Base-by-base conservation (phyloP, 2,329 filamentous ascomycete species). In the Coccinonectria pachysandricola region DNA sequence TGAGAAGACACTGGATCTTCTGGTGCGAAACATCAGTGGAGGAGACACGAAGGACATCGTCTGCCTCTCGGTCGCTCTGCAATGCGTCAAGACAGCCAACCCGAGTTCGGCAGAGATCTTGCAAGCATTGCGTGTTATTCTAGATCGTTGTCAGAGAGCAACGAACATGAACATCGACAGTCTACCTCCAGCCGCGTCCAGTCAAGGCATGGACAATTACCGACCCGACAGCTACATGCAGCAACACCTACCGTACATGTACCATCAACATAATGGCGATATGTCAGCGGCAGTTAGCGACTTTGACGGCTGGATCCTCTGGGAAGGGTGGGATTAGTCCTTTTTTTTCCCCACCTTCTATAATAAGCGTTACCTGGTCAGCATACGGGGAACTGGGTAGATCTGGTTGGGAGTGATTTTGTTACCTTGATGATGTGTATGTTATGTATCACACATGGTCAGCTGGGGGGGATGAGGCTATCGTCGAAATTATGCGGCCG, bases 31-130 rank as follows among this genome's bases (percentile, higher is more conserved):
- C 31, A 61, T 68, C 21, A 61, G 59, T 21, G 60, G 60, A n/a
- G 59, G 59, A 19, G 65, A 69, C 28, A 46, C 65, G 12, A 63
- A 67, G 43, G 66, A 69, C 27, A 57, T 69, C 8, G 43, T 69
- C 6, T 59, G 57, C 20, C 46, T 71, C n/a, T 50, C 59, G 3
- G 51, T 66, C 1, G 64, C 67, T 15, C 48, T 69, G 24, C 52
- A 63, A 32, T 60, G 56, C 7, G 64, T 64, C 15, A 56, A 56
- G 28, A 54, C 40, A 5, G 40, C 48, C 1, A 61, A 67, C 20
- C 50, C 59, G 23, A 57, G 54, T 22, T 37, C 52, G 5, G 57
- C 64, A 10, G 56, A 60, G 11, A 58, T 64, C 22, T 52, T 54
- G 10, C 48, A 48, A 10, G 58, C 54, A 1, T 45, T 68, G 8